phyloP scores from a whole-genome alignment of 208 protist genomes.

The Leishmania tarentolae region DNA sequence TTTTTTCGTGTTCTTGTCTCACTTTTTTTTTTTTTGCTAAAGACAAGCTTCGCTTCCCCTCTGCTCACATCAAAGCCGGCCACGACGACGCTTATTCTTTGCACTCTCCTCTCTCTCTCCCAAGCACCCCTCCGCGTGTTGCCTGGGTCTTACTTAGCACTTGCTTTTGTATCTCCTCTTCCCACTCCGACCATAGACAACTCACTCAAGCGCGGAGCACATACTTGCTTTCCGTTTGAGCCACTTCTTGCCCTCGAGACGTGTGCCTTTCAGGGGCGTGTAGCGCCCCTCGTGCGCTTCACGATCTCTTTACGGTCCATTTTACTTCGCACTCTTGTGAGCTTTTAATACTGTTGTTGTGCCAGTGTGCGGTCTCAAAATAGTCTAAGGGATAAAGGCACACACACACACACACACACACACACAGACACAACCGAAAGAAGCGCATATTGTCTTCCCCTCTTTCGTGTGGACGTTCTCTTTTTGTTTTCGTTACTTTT shows the following conservation, averaged over 20 bases:
- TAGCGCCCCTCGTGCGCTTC: not conserved
- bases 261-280: not conserved
- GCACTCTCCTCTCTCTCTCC: not conserved
- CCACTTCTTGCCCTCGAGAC: not conserved
- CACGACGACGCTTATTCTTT: not conserved
- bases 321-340: not conserved
- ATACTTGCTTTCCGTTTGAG: not conserved
- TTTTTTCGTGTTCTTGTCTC: not conserved
- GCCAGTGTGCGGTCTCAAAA: not conserved
- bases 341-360: not conserved
- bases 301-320: not conserved
- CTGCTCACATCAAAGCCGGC: not conserved
- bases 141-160: not conserved
- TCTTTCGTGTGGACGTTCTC: not conserved
- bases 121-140: not conserved
- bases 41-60: not conserved
- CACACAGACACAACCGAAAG: too few species aligned
- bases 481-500: not conserved
- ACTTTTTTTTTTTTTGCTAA: not conserved
- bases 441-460: too few species aligned
- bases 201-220: not conserved
- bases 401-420: too few species aligned
- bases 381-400: too few species aligned
- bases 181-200: not conserved
- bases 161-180: not conserved